Conservation (phyloP, 2,329 filamentous ascomycete genomes). For the Diplodia sapinea region DNA sequence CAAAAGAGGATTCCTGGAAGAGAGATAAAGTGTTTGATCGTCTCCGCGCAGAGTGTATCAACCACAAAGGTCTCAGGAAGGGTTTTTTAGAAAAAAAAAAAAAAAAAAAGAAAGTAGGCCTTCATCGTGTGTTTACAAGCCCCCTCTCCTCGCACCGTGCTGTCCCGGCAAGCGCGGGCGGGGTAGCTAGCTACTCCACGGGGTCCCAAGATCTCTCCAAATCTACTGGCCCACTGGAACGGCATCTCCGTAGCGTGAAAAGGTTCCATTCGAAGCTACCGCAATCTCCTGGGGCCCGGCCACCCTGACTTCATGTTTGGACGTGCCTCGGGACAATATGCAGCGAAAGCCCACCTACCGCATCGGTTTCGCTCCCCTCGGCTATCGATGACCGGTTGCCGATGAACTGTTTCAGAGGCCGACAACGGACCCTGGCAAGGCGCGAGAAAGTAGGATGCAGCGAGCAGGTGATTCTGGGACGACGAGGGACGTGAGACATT, state of each 20-base stretch:
- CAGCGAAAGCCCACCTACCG: conserved; percentile 10
- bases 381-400: neutral
- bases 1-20: neutral
- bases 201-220: neutral
- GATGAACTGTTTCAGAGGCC: neutral
- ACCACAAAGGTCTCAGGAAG: neutral
- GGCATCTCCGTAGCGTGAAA: neutral
- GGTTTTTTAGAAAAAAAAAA: too few relatives aligned
- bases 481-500: too few relatives aligned
- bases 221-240: neutral
- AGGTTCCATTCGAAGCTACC: neutral
- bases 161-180: conserved; percentile 9
- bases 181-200: neutral
- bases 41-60: neutral
- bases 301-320: neutral
- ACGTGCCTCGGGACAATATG: conserved; percentile 6
- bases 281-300: too few relatives aligned
- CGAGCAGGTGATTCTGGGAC: too few relatives aligned
- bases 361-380: neutral
- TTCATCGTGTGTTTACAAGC: neutral
- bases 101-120: neutral
- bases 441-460: too few relatives aligned
- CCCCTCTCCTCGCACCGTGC: conserved; percentile 15
- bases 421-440: neutral
- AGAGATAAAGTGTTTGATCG: neutral